A percentile compares a stretch with the other conserved stretches of the same genome.
These are phyloP conservation scores for Benincasa hispida DNA, from an alignment of 306 rosid genomes.

Conservation along the genomic window DNA sequence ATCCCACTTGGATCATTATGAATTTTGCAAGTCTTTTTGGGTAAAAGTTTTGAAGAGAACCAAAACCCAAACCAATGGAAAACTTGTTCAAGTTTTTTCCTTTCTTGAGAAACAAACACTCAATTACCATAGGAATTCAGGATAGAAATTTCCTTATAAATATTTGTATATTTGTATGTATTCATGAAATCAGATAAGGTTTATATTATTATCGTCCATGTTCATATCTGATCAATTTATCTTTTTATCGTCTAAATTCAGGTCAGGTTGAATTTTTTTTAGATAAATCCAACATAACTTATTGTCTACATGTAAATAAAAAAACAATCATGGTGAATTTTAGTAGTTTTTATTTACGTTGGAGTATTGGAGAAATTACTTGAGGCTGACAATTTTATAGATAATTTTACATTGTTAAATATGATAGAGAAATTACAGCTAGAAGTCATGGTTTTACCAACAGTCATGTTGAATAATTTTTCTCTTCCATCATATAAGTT, in stretches of 20 bases:
- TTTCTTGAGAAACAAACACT: not conserved
- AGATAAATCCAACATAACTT: not conserved
- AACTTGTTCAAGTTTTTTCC: not conserved
- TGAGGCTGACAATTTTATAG: no score
- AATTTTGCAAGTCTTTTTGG: not conserved
- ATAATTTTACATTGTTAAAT: no score
- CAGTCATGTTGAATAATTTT: no score
- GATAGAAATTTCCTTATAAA: not conserved
- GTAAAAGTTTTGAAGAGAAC: not conserved
- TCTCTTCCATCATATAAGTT: no score
- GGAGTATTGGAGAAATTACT: not conserved
- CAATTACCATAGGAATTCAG: not conserved
- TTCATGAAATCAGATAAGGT: not conserved
- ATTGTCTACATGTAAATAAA: not conserved
- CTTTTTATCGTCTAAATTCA: no score
- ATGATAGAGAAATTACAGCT: no score
- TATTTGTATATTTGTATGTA: not conserved
- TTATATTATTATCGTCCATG: no score
- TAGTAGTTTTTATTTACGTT: not conserved
- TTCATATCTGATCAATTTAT: no score
- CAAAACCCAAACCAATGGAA: not conserved
- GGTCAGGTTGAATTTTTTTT: no score
- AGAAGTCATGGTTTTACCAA: no score
- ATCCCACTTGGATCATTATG: not conserved
- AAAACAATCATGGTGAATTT: not conserved